A percentile compares a stretch with the other conserved stretches of the same genome.
phyloP scores from a whole-genome alignment of 2,329 filamentous ascomycete genomes.

The Phoma sp. region DNA sequence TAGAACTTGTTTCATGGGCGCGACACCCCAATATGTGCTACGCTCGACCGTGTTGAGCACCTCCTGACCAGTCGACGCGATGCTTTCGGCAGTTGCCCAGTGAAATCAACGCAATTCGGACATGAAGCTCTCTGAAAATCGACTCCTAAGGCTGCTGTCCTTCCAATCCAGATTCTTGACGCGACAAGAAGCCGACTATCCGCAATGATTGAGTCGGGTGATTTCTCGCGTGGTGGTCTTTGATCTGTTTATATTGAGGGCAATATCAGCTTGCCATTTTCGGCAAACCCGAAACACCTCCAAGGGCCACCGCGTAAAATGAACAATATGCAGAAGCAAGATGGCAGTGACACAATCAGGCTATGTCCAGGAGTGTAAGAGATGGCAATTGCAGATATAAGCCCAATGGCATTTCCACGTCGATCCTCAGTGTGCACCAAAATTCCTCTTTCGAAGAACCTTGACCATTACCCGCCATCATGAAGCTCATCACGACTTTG shows the following conservation, averaged over 20 bases:
- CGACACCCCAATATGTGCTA: not conserved
- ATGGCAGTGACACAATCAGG: conserved; percentile 6
- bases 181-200: conserved; percentile 20
- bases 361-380: conserved; percentile 8
- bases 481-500: conserved; percentile 35
- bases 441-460: not conserved
- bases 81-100: not conserved
- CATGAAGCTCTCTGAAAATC: not conserved
- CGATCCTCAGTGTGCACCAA: not conserved
- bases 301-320: conserved; percentile 31
- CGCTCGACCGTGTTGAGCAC: not conserved
- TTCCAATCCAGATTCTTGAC: not conserved
- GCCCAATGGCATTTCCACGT: not conserved
- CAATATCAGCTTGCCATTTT: conserved; percentile 33
- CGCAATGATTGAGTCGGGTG: conserved; percentile 29
- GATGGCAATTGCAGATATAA: conserved; percentile 16
- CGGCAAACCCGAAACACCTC: conserved; percentile 21
- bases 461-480: conserved; percentile 11
- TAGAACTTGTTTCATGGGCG: not conserved
- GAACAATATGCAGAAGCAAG: conserved; percentile 23
- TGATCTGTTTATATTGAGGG: conserved; percentile 23
- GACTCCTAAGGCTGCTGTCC: not conserved
- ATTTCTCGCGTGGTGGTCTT: conserved; percentile 3
- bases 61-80: not conserved
- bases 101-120: not conserved